phyloP scores from a whole-genome alignment of 768 basidiomycete species.

The Boletus subcaerulescens region DNA sequence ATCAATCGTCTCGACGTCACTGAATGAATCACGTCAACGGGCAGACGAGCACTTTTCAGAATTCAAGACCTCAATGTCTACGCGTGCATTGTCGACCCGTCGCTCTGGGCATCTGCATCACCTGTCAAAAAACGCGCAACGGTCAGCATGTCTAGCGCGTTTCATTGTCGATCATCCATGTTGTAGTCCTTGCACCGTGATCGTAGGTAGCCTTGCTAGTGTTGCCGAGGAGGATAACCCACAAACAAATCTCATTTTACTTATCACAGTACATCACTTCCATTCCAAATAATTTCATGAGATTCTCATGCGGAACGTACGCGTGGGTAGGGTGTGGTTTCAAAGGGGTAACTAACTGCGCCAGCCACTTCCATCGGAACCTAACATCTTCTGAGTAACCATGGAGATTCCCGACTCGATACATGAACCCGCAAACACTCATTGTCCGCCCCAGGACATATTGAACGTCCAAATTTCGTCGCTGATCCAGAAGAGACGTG shows the following conservation, averaged over 20 bases:
- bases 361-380: constrained; percentile 54
- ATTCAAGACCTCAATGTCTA: constrained; percentile 3
- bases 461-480: constrained; percentile 49
- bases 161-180: neutral
- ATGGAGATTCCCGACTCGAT: neutral
- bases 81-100: constrained; percentile 6
- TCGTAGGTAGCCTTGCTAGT: neutral
- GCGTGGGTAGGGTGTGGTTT: neutral
- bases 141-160: neutral
- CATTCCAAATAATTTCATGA: neutral
- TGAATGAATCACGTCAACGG: neutral
- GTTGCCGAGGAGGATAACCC: neutral
- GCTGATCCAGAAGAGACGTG: constrained; percentile 44
- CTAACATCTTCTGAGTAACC: constrained; percentile 10
- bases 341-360: constrained; percentile 10
- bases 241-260: neutral
- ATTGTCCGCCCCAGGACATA: no score
- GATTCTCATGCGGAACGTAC: no score
- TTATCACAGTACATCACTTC: neutral
- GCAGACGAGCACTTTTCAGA: neutral
- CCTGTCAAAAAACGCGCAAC: neutral
- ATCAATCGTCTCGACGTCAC: no score
- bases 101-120: neutral
- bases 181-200: neutral
- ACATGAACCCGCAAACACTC: constrained; percentile 27